These are phyloP conservation scores for Biscogniauxia mediterranea DNA, from an alignment of 2,329 filamentous ascomycete species.

Conservation along the genomic window DNA sequence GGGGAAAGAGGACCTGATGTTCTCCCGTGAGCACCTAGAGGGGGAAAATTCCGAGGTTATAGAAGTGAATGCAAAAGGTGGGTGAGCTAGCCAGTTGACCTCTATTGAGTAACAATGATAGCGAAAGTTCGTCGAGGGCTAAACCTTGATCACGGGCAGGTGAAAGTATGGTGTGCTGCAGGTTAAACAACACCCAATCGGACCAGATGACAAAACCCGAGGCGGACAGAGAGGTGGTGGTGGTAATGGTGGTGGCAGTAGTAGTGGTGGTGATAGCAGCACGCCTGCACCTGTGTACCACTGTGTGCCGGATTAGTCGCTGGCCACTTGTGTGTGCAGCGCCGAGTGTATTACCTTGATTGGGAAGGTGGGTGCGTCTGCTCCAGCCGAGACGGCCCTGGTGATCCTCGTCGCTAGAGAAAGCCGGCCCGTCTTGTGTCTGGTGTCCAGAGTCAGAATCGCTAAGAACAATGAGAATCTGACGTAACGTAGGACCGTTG, in stretches of 20 bases:
- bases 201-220: constrained; percentile 19
- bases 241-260: constrained; percentile 9
- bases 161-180: constrained; percentile 6
- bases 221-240: constrained; percentile 3
- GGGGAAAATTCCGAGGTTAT: constrained; percentile 15
- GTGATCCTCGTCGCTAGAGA: constrained; percentile 25
- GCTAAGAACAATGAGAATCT: not conserved
- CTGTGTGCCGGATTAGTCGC: constrained; percentile 8
- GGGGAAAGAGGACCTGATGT: not conserved
- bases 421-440: constrained; percentile 8
- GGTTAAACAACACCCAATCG: constrained; percentile 11
- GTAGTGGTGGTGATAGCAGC: constrained; percentile 11
- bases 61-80: constrained; percentile 9
- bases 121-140: constrained; percentile 6
- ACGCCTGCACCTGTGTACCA: constrained; percentile 9
- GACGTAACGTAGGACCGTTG: not conserved
- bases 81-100: constrained; percentile 7
- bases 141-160: constrained; percentile 10
- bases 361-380: constrained; percentile 30
- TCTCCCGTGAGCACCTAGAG: constrained; percentile 1
- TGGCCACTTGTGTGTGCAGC: constrained; percentile 6
- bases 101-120: not conserved
- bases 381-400: constrained; percentile 26
- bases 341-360: constrained; percentile 25
- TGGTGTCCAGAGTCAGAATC: not conserved